These are phyloP conservation scores for Lasiosphaeria miniovina DNA, from an alignment of 495 filamentous ascomycete species.

Conservation along the genomic window DNA sequence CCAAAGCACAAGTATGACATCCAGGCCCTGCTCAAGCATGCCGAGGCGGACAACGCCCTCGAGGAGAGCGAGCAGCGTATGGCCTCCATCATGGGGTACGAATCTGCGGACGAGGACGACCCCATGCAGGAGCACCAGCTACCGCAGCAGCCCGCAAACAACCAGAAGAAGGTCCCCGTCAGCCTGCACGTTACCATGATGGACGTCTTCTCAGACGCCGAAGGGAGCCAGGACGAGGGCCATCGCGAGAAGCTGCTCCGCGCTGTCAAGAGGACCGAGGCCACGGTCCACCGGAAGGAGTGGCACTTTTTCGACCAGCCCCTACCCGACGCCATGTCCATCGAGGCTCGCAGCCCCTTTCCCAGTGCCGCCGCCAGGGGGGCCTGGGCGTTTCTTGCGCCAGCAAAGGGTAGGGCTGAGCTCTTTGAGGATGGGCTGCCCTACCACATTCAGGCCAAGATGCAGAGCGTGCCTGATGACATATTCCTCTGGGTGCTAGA, in stretches of 20 bases:
- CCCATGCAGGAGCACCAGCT: constrained; percentile 1
- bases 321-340: background rate
- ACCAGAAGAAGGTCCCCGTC: constrained; percentile 16
- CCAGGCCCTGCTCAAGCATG: constrained; percentile 59
- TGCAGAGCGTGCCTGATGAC: constrained; percentile 60
- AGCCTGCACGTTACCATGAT: constrained; percentile 35
- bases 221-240: constrained; percentile 51
- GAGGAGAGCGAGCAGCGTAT: constrained; percentile 57
- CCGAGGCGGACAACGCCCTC: constrained; percentile 53
- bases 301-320: constrained; percentile 65
- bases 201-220: constrained; percentile 46
- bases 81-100: constrained; percentile 33
- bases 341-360: constrained; percentile 38
- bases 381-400: constrained; percentile 40
- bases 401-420: constrained; percentile 54
- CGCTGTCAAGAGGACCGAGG: constrained; percentile 74
- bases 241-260: constrained; percentile 57
- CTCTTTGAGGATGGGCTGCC: constrained; percentile 67
- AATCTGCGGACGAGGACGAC: constrained; percentile 25
- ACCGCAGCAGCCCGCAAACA: constrained; percentile 3
- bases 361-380: constrained; percentile 29
- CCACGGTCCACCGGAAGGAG: constrained; percentile 53
- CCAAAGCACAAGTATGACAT: constrained; percentile 67
- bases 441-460: constrained; percentile 53
- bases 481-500: constrained; percentile 71